These are phyloP conservation scores for Plasmodium billcollinsi DNA, from an alignment of 169 alveolate genomes.

Conservation along the genomic window DNA sequence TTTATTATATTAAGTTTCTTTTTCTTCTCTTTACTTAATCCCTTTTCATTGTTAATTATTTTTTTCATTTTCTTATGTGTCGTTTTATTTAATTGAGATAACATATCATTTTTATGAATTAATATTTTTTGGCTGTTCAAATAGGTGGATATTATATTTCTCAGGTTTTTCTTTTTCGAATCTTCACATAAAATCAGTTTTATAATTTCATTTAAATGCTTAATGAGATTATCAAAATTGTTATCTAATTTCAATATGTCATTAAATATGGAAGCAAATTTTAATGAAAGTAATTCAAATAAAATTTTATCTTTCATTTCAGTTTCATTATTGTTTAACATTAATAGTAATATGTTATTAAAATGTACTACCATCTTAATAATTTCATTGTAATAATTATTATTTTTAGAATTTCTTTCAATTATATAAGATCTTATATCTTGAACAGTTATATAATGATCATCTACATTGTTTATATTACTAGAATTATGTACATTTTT, in stretches of 20 bases:
- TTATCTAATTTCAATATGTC: conserved; percentile 15
- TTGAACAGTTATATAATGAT: conserved; percentile 24
- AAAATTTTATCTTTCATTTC: conserved; percentile 44
- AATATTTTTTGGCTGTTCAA: conserved; percentile 21
- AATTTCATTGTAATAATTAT: conserved; percentile 61
- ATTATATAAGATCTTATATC: conserved; percentile 45
- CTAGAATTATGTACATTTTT: background rate
- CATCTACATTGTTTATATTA: background rate
- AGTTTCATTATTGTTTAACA: conserved; percentile 17
- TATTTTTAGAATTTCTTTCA: conserved; percentile 49
- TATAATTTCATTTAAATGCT: conserved; percentile 54
- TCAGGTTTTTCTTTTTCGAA: conserved; percentile 18
- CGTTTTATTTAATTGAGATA: conserved; percentile 29
- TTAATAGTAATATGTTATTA: conserved; percentile 56
- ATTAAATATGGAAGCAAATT: conserved; percentile 58
- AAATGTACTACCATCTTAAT: conserved; percentile 66
- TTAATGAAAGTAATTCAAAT: conserved; percentile 36
- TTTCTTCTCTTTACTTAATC: background rate
- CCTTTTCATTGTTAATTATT: background rate
- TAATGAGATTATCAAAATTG: conserved; percentile 40
- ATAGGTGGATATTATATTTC: conserved; percentile 29
- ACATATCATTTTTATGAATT: conserved; percentile 31
- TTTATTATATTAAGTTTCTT: background rate
- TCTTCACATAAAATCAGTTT: conserved; percentile 35
- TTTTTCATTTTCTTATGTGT: background rate